phyloP scores from a whole-genome alignment of 2,329 filamentous ascomycete genomes.

The Penicillium sp. region DNA sequence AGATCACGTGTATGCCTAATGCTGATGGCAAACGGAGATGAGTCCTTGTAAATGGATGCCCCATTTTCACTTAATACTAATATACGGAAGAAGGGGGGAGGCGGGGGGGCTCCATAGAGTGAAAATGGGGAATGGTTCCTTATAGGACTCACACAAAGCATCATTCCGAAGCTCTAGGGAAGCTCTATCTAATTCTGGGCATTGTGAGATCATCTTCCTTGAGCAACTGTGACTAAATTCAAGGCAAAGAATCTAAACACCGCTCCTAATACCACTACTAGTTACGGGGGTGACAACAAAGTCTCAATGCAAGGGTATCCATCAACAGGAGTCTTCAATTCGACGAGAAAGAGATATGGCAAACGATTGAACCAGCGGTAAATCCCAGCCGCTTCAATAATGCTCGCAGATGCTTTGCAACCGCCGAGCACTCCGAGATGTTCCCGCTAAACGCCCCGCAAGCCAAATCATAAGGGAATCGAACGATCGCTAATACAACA shows the following conservation, averaged over 20 bases:
- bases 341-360: conserved; percentile 15
- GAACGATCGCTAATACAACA: conserved; percentile 40
- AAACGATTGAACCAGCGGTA: conserved; percentile 25
- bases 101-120: too few species aligned
- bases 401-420: conserved; percentile 20
- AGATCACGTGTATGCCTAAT: too few species aligned
- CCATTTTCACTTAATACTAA: too few species aligned
- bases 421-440: conserved; percentile 24
- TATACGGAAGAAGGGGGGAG: too few species aligned
- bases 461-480: conserved; percentile 24
- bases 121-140: too few species aligned
- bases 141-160: too few species aligned
- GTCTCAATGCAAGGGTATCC: conserved; percentile 3
- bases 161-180: too few species aligned
- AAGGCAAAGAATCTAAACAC: not conserved
- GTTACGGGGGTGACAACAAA: not conserved
- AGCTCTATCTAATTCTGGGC: too few species aligned
- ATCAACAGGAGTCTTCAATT: conserved; percentile 8
- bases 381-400: conserved; percentile 24
- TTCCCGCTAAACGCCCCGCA: conserved; percentile 34
- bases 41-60: too few species aligned
- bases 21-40: too few species aligned
- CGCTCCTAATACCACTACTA: too few species aligned
- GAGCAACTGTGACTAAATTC: not conserved
- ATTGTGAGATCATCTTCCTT: too few species aligned